phyloP scores from a whole-genome alignment of 2,329 filamentous ascomycete genomes.

The Verticillium longisporum region DNA sequence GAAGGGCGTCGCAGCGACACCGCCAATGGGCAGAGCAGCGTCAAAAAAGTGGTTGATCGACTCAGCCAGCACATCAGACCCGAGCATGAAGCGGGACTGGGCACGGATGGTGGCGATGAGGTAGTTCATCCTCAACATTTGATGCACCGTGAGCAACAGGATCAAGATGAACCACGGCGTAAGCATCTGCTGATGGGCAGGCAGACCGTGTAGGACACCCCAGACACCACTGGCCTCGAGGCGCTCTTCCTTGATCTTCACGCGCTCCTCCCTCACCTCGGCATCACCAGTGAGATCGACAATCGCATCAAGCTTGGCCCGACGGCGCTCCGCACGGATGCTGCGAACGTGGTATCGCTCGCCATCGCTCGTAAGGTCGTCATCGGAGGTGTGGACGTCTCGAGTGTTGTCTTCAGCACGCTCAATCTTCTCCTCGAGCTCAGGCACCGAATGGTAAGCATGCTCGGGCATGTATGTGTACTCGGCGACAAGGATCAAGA shows the following conservation, averaged over 20 bases:
- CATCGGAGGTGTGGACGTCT: constrained; percentile 46
- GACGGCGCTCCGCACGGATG: constrained; percentile 42
- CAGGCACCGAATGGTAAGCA: constrained; percentile 28
- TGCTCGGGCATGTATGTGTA: constrained; percentile 28
- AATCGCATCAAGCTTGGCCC: constrained; percentile 53
- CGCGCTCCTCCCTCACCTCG: constrained; percentile 46
- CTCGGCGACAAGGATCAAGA: constrained; percentile 27
- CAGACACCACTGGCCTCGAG: constrained; percentile 58
- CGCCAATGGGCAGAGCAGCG: constrained; percentile 55
- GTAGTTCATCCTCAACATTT: constrained; percentile 65
- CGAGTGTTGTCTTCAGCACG: constrained; percentile 24
- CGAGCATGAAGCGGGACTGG: constrained; percentile 63
- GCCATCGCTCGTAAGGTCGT: constrained; percentile 42
- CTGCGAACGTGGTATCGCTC: constrained; percentile 36
- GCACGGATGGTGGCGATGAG: constrained; percentile 58
- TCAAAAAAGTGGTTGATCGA: constrained; percentile 33
- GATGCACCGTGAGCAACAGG: constrained; percentile 52
- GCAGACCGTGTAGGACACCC: constrained; percentile 62
- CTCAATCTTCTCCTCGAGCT: constrained; percentile 31
- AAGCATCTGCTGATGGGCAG: constrained; percentile 56
- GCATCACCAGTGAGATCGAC: constrained; percentile 53
- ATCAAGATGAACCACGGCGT: constrained; percentile 69
- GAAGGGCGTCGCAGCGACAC: constrained; percentile 62
- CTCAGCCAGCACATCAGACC: constrained; percentile 30
- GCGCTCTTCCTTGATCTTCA: constrained; percentile 48